Conservation (phyloP, 495 filamentous ascomycete genomes). For the Pyrenula massariospora region DNA sequence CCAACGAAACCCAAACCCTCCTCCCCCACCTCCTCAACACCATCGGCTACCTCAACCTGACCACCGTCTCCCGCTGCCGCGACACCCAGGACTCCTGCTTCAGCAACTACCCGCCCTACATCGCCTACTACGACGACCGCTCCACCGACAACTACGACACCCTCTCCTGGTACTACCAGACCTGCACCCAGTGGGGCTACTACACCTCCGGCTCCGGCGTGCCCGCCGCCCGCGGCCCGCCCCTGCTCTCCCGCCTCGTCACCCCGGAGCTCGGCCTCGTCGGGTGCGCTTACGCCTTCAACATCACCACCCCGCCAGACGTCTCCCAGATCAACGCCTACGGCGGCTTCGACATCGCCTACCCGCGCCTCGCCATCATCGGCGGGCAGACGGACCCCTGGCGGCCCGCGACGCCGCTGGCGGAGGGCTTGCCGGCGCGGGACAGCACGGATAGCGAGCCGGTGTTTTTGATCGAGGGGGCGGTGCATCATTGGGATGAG, state of each 20-base stretch:
- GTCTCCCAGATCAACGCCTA: conserved; percentile 51
- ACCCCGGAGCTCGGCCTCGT: conserved; percentile 38
- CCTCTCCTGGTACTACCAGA: conserved; percentile 1
- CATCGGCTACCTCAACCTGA: conserved; percentile 47
- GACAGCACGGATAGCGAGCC: conserved; percentile 45
- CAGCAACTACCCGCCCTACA: conserved; percentile 48
- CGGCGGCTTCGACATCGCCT: conserved; percentile 54
- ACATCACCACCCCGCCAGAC: conserved; percentile 44
- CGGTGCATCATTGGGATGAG: conserved; percentile 64
- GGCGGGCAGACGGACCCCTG: conserved; percentile 63
- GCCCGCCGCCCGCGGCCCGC: conserved; percentile 36
- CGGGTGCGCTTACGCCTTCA: conserved; percentile 49
- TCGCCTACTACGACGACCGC: neutral
- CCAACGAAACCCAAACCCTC: conserved; percentile 27
- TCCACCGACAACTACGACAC: conserved; percentile 8
- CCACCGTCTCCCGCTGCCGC: conserved; percentile 19
- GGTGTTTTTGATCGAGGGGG: conserved; percentile 48
- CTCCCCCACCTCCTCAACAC: conserved; percentile 50
- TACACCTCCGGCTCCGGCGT: conserved; percentile 54
- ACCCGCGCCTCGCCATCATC: conserved; percentile 52
- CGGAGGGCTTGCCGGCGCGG: conserved; percentile 31
- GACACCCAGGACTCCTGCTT: conserved; percentile 35
- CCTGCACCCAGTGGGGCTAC: conserved; percentile 51
- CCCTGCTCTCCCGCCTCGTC: conserved; percentile 53
- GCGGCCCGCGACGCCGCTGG: conserved; percentile 53